These are phyloP conservation scores for Penicillium sp. DNA, from an alignment of 2,329 filamentous ascomycete species.

Conservation along the genomic window DNA sequence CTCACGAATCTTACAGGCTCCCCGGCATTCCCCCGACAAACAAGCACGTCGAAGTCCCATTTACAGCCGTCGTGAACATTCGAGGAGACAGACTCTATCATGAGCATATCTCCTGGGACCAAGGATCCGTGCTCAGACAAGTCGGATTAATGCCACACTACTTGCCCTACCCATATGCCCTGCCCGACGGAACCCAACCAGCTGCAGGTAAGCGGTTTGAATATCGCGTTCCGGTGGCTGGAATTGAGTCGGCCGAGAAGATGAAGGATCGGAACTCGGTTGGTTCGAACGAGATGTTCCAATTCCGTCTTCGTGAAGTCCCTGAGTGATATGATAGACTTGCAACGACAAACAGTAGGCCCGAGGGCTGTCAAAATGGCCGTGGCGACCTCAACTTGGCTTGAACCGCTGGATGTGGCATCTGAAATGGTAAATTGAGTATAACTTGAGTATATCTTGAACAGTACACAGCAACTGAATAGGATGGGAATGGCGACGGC, in stretches of 20 bases:
- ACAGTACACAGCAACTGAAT: too few species aligned
- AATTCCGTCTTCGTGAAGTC: background rate
- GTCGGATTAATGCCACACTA: conserved; percentile 59
- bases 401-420: too few species aligned
- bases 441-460: too few species aligned
- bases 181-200: conserved; percentile 41
- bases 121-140: conserved; percentile 62
- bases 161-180: conserved; percentile 61
- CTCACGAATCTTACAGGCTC: conserved; percentile 24
- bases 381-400: too few species aligned
- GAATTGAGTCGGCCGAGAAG: conserved; percentile 55
- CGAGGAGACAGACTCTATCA: conserved; percentile 68
- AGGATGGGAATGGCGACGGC: too few species aligned
- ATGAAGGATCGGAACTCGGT: conserved; percentile 51
- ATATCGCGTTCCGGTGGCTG: conserved; percentile 60
- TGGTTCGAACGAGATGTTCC: conserved; percentile 58
- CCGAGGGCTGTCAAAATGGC: too few species aligned
- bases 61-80: conserved; percentile 65
- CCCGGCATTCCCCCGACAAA: conserved; percentile 61
- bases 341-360: background rate
- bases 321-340: background rate
- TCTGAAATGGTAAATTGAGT: too few species aligned
- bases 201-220: conserved; percentile 48
- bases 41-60: conserved; percentile 56
- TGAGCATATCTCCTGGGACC: conserved; percentile 71